phyloP scores from a whole-genome alignment of 2,329 filamentous ascomycete genomes.

The Xylariaceae sp. region DNA sequence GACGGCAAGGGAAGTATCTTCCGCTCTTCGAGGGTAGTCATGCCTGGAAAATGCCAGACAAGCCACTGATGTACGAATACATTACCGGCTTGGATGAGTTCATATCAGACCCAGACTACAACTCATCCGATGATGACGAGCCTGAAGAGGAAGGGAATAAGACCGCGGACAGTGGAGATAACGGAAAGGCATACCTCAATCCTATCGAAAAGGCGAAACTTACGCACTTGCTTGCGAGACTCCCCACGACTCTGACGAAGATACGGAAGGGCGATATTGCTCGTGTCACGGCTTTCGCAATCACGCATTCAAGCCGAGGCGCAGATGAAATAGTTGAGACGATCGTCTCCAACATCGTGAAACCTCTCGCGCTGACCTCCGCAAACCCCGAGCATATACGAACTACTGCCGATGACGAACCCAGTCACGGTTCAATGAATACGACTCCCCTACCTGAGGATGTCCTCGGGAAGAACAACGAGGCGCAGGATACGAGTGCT shows the following conservation, averaged over 20 bases:
- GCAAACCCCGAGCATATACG: conserved; percentile 57
- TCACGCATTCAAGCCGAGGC: conserved; percentile 77
- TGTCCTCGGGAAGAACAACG: conserved; percentile 37
- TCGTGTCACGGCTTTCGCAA: conserved; percentile 79
- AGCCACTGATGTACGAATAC: conserved; percentile 74
- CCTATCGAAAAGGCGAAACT: conserved; percentile 81
- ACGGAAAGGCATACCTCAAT: conserved; percentile 65
- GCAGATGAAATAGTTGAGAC: conserved; percentile 89
- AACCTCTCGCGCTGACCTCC: conserved; percentile 66
- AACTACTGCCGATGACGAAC: conserved; percentile 36
- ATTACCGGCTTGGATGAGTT: conserved; percentile 71
- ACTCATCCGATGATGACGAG: conserved; percentile 81
- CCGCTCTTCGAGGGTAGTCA: conserved; percentile 71
- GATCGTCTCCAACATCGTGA: conserved; percentile 74
- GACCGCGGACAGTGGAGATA: conserved; percentile 35
- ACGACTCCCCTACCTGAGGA: conserved; percentile 36
- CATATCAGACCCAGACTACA: conserved; percentile 76
- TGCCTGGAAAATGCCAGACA: conserved; percentile 72
- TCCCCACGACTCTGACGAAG: conserved; percentile 69
- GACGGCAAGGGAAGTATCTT: conserved; percentile 48
- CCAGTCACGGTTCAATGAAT: conserved; percentile 34
- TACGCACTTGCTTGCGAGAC: conserved; percentile 72
- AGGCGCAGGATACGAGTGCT: conserved; percentile 57
- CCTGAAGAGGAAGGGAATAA: conserved; percentile 53
- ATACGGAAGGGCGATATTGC: conserved; percentile 82